Percentiles rank a stretch among this genome's conserved stretches.
Evolutionary conservation across 1,284 basidiomycete species (phyloP).

Genomic region (Rhizopogon parksii): DNA sequence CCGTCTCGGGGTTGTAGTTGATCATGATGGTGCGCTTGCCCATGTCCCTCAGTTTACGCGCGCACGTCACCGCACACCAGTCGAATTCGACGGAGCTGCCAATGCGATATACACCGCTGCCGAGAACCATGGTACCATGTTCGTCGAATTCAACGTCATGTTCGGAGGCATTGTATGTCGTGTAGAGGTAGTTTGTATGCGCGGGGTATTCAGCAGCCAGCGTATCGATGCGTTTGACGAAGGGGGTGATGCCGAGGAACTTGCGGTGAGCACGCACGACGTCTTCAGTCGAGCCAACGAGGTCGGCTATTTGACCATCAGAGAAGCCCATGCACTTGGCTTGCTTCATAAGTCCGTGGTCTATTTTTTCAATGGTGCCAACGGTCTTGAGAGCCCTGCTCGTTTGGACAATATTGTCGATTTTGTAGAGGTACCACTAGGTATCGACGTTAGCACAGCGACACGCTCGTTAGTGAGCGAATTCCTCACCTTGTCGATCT

Average conservation of each 20-base stretch:
- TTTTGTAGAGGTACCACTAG: constrained; percentile 97
- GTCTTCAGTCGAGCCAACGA: constrained; percentile 66
- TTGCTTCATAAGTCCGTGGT: constrained; percentile 66
- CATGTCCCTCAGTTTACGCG: constrained; percentile 84
- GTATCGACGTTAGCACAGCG: constrained; percentile 3
- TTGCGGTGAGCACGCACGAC: constrained; percentile 83
- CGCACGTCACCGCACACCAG: constrained; percentile 99
- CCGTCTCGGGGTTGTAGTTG: constrained; percentile 99
- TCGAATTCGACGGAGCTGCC: constrained; percentile 99
- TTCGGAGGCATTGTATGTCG: constrained; percentile 95
- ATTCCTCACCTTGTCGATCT: constrained; percentile 82
- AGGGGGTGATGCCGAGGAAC: constrained; percentile 83
- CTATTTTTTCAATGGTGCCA: constrained; percentile 60
- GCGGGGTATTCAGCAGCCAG: constrained; percentile 98
- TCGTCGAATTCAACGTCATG: constrained; percentile 97
- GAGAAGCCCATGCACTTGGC: constrained; percentile 95
- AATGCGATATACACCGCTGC: constrained; percentile 97
- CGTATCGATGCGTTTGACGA: constrained; percentile 99
- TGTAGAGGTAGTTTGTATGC: constrained; percentile 99
- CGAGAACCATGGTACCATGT: constrained; percentile 98
- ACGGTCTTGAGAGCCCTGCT: constrained; percentile 67
- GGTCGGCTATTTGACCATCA: constrained; percentile 85
- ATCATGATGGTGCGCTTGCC: constrained; percentile 97
- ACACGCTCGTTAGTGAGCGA: background rate
- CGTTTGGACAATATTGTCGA: constrained; percentile 92